A percentile compares a stretch with the other conserved stretches of the same genome.
These are phyloP conservation scores for Cryptococcus floricola DNA, from an alignment of 1,284 basidiomycete species.

Conservation along the genomic window DNA sequence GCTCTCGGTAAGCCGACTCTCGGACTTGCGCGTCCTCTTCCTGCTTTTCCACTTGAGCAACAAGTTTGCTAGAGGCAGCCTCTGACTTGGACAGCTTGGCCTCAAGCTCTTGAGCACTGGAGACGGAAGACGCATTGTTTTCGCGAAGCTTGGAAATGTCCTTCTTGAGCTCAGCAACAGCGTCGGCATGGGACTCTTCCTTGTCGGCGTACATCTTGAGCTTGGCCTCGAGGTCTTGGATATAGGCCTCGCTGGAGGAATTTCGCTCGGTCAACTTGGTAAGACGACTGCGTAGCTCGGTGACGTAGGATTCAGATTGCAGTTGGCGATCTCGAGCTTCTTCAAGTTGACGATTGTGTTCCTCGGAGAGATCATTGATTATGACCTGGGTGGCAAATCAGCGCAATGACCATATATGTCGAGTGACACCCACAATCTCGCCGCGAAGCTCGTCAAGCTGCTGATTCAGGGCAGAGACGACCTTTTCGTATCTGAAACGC, in stretches of 20 bases:
- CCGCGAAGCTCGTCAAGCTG: conserved; percentile 85
- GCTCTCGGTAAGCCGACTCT: conserved; percentile 60
- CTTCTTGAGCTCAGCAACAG: conserved; percentile 73
- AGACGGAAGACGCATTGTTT: conserved; percentile 63
- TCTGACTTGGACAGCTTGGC: conserved; percentile 72
- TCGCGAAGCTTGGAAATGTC: conserved; percentile 78
- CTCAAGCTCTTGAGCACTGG: conserved; percentile 89
- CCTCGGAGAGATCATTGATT: conserved; percentile 77
- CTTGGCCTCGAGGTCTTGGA: conserved; percentile 85
- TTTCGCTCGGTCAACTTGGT: conserved; percentile 83
- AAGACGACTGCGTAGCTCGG: conserved; percentile 75
- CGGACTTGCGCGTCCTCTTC: conserved; percentile 72
- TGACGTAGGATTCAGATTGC: conserved; percentile 79
- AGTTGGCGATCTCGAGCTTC: conserved; percentile 63
- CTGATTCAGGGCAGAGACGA: conserved; percentile 82
- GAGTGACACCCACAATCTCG: conserved; percentile 57
- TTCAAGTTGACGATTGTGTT: conserved; percentile 74
- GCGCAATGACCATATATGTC: not conserved
- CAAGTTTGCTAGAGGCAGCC: conserved; percentile 65
- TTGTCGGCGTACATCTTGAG: conserved; percentile 77
- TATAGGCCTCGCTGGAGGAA: conserved; percentile 85
- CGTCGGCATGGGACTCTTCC: conserved; percentile 67
- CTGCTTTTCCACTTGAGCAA: conserved; percentile 67
- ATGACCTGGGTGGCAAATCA: conserved; percentile 15
- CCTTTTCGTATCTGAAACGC: conserved; percentile 73